Evolutionary conservation across 176 grass and related monocot species (phyloP), one percentile per base, ranked within the genome.

Genomic region (Themeda triandra): DNA sequence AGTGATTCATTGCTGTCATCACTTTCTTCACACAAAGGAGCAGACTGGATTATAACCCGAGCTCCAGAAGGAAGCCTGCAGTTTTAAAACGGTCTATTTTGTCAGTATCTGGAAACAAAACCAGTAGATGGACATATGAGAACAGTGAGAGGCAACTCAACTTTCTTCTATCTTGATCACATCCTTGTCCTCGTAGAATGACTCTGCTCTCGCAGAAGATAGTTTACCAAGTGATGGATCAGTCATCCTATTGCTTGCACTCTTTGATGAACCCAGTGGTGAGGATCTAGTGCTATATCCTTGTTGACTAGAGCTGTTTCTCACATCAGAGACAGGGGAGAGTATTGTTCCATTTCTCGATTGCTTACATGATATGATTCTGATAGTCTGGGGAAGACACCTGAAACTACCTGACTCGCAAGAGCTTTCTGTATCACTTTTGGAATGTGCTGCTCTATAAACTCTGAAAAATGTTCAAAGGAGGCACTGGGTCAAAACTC

Each of bases 91-190:
- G 4, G 41, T 54, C 37, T 48, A 5, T 45, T 73, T 35, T 83
- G 87, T 92, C 86, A 94, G 69, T 90, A 40, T 48, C 45, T 3
- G 77, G 63, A 75, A 48, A 48, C 28, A 79, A 31, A 80, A 62
- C 48, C 13, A 31, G 28, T 46, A 49, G 29, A 37, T 25, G 4
- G 80, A 87, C 1, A 18, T 19, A 80, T 62, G 71, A 25, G 17
- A 89, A 78, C 24, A 65, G 21, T 69, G 77, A 78, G 68, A 80
- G 80, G 66, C 15, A 84, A 94, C 92, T 96, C 78, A 96, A 92
- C 93, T 96, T 99, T 99, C 97, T 99, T 99, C 93, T 3, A 99
- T 99, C 79, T 87, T 99, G 88, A 94, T 92, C 68, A 96, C 67
- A 19, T 96, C 97, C 54, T 92, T 92, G 69, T 96, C 88, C 62